Evolutionary conservation across 768 basidiomycete species (phyloP), one percentile per base, ranked within the genome.

Genomic region (Dacryopinax spathularia): DNA sequence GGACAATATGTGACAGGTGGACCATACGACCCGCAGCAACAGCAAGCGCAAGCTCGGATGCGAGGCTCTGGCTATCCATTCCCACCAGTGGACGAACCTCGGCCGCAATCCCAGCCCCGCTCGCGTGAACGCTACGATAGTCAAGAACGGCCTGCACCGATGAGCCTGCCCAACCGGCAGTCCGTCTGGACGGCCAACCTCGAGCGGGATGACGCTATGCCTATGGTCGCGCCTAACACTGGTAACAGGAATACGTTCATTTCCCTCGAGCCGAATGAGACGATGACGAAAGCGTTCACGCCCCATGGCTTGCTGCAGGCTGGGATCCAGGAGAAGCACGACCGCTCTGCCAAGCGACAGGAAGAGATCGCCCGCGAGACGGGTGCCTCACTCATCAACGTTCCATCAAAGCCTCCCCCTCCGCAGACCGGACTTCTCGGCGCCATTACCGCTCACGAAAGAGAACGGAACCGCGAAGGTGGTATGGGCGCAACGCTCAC

Each of bases 371-470:
- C 96, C 10, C 81, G 94, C 34, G 94, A 96, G 75, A 85, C 81
- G 6, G 96, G 96, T 31, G 89, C 84, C 16, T 91, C 92, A 2
- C 81, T 98, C 62, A 86, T 98, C 77, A 94, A 95, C 72, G 91
- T 99, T n/a, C 91, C 91, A 2, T 84, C 86, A 70, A 95, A 95
- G 72, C 92, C 94, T 0, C 92, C 91, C 0, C 90, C 91, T 1
- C 94, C 96, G 7, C 92, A 95, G 75, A 91, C 89, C 41, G 96
- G 96, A 36, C 81, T 98, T 41, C 84, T 99, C 60, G 96, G 96
- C 18, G 95, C 95, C 1, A 92, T 98, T 69, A 92, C 92, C 41
- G 90, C 88, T 9, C 92, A 96, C 72, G 92, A 99, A 74, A 82
- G 91, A 61, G 95, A 98, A 63, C 81, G 91, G 65, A 91, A 95